Conservation (phyloP, 2,329 filamentous ascomycete genomes). For the Fusarium coffeatum region DNA sequence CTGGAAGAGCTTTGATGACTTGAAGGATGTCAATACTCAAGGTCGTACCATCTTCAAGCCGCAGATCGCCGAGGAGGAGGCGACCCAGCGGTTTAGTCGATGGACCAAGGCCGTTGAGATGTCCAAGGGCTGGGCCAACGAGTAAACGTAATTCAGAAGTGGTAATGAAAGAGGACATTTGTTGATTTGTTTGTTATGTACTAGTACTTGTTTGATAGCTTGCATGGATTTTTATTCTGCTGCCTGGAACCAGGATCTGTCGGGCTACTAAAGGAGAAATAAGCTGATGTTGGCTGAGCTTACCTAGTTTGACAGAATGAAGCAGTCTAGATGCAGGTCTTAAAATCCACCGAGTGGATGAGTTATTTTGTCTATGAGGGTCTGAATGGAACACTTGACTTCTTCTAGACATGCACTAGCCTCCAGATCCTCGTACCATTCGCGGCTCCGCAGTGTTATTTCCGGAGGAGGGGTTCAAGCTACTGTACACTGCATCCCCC, state of each 20-base stretch:
- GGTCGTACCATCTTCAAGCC: slow-evolving; percentile 77
- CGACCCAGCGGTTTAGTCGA: slow-evolving; percentile 71
- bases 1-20: slow-evolving; percentile 79
- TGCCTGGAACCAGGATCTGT: slow-evolving; percentile 23
- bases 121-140: slow-evolving; percentile 75
- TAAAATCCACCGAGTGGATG: rapidly evolving
- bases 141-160: slow-evolving; percentile 24
- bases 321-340: background rate
- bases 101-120: slow-evolving; percentile 85
- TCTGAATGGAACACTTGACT: slow-evolving; percentile 6
- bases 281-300: slow-evolving; percentile 8
- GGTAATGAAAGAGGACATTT: slow-evolving; percentile 1
- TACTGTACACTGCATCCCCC: background rate
- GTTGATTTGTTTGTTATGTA: slow-evolving; percentile 24
- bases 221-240: slow-evolving; percentile 26
- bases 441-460: slow-evolving; percentile 32
- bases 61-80: slow-evolving; percentile 68
- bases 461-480: slow-evolving; percentile 7
- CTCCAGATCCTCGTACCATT: slow-evolving; percentile 18
- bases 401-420: slow-evolving; percentile 8
- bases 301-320: background rate
- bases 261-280: slow-evolving; percentile 9
- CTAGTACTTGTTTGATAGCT: slow-evolving; percentile 5
- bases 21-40: slow-evolving; percentile 77
- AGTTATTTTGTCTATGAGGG: rapidly evolving